These are phyloP conservation scores for Trichoderma koningiopsis DNA, from an alignment of 2,329 filamentous ascomycete species.

Conservation along the genomic window DNA sequence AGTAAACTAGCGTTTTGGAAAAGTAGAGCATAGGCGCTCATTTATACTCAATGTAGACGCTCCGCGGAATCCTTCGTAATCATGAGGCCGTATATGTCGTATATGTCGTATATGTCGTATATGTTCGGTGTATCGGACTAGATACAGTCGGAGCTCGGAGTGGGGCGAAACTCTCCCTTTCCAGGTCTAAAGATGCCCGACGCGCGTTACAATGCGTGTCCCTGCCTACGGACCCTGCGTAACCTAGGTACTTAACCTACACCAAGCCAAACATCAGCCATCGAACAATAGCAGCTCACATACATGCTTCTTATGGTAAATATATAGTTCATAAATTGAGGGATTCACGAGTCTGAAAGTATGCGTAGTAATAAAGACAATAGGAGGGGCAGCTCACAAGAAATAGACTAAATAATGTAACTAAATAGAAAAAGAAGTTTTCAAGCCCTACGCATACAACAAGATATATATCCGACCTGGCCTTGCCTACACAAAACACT, in stretches of 20 bases:
- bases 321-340: no score
- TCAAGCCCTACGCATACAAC: no score
- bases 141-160: background rate
- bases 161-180: background rate
- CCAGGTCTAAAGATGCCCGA: background rate
- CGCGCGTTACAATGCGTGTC: no score
- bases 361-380: no score
- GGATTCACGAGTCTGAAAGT: no score
- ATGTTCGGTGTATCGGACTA: background rate
- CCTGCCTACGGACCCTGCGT: background rate
- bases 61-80: background rate
- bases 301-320: no score
- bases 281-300: no score
- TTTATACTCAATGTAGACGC: background rate
- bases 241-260: background rate
- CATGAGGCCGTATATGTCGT: background rate
- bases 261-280: background rate
- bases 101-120: background rate
- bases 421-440: no score
- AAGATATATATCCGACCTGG: no score
- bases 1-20: background rate
- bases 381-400: no score
- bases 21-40: background rate
- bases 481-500: no score
- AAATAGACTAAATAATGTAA: no score